Percentiles rank a stretch among this genome's conserved stretches.
Evolutionary conservation across 257 asterid genomes (phyloP).

Genomic region (Paraleonurus japonicus): DNA sequence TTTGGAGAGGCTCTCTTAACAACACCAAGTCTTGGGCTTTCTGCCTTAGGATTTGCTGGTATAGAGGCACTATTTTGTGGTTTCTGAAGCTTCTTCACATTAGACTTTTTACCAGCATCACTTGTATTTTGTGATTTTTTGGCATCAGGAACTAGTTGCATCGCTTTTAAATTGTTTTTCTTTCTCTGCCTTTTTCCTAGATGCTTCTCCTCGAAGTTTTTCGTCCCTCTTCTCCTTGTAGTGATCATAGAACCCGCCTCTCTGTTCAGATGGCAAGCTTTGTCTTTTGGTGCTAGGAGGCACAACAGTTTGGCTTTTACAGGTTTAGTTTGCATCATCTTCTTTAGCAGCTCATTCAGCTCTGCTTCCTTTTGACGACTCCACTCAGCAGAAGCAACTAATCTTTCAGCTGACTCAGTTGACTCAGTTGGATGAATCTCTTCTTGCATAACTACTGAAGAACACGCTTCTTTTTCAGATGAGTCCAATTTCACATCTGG

Average conservation of each 20-base stretch:
- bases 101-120: slow-evolving; percentile 47
- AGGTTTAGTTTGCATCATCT: slow-evolving; percentile 94
- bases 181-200: slow-evolving; percentile 53
- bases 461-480: slow-evolving; percentile 32
- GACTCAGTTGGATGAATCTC: slow-evolving; percentile 41
- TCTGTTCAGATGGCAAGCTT: slow-evolving; percentile 51
- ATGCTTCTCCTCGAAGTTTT: slow-evolving; percentile 64
- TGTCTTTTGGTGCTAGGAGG: slow-evolving; percentile 54
- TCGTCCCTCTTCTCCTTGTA: slow-evolving; percentile 79
- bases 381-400: slow-evolving; percentile 79
- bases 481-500: slow-evolving; percentile 36
- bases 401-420: slow-evolving; percentile 41
- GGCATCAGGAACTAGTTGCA: slow-evolving; percentile 48
- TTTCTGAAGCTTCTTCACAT: slow-evolving; percentile 58
- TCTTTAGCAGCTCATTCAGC: slow-evolving; percentile 70
- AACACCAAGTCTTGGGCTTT: slow-evolving; percentile 44
- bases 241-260: slow-evolving; percentile 63
- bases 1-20: slow-evolving; percentile 57
- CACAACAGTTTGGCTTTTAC: slow-evolving; percentile 38
- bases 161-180: slow-evolving; percentile 51
- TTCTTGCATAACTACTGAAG: slow-evolving; percentile 35
- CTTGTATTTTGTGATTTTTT: slow-evolving; percentile 53
- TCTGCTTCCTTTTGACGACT: slow-evolving; percentile 90
- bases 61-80: slow-evolving; percentile 37
- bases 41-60: slow-evolving; percentile 58